Evolutionary conservation across 176 grass and related monocot species (phyloP), one percentile per base, ranked within the genome.

Genomic region (Phoenix roebelenii): DNA sequence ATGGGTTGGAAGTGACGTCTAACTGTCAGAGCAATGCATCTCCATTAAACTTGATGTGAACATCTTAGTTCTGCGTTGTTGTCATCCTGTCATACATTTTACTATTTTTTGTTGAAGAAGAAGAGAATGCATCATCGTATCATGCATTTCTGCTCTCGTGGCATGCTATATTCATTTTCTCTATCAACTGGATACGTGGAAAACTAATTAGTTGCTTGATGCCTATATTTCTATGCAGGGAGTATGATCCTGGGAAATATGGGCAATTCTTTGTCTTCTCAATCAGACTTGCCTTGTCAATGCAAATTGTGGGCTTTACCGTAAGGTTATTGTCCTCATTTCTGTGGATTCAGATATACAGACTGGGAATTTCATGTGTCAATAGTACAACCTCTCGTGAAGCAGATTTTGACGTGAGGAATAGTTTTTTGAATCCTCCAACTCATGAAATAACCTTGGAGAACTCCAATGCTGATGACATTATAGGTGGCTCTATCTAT

Each of bases 231-330:
- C 5, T 72, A 16, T 17, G 3, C 30, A 72, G 57, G 57, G 52
- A 51, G 4, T 5, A 30, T 53, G 22, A 23, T 52, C 18, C 57
- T 52, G 57, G 61, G 19, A 61, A 52, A 23, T 72, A 60, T 16
- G 69, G 57, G 17, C 7, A 22, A n/a, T 18, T 35, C 12, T 72
- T 72, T 52, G 69, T 53, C 57, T 72, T 72, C 49, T 72, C 69
- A 4, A n/a, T 72, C 49, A 72, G 18, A 72, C 58, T 72, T 61
- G 50, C 69, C 10, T 35, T 72, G 57, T 58, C 10, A 25, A 61
- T 61, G 57, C 69, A 72, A 72, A 61, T 61, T 35, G 35, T 72
- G 53, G 69, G 69, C n/a, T 72, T 72, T 52, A 53, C 56, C 10
- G 14, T 61, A 32, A 72, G 69, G 57, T 9, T 72, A 25, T 72